phyloP scores from a whole-genome alignment of 2,329 filamentous ascomycete species.

The Aureobasidium lini region DNA sequence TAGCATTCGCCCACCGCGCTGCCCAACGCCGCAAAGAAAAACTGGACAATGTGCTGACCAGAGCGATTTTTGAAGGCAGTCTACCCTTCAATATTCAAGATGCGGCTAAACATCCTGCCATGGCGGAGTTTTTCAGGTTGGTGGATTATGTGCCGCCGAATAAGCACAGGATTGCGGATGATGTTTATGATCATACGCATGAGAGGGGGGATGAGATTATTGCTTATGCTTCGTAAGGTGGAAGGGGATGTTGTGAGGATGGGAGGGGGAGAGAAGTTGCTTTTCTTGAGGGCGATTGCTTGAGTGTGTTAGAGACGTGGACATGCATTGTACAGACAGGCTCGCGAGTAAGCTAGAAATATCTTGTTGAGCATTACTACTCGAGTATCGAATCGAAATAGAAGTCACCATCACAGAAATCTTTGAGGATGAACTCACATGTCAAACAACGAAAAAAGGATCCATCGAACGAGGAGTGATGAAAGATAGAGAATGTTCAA shows the following conservation, averaged over 20 bases:
- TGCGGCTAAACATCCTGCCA: neutral
- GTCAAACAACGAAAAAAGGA: no score
- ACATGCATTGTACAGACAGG: no score
- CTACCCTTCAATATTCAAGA: neutral
- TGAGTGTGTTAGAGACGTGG: no score
- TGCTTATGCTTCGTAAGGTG: neutral
- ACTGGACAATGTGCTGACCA: neutral
- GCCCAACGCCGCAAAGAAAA: neutral
- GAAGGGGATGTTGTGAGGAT: neutral
- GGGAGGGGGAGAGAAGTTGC: no score
- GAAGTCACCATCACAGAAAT: no score
- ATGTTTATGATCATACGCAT: slow-evolving; percentile 5
- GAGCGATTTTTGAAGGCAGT: slow-evolving; percentile 3
- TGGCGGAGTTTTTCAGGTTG: slow-evolving; percentile 6
- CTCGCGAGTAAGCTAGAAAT: no score
- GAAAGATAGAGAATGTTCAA: no score
- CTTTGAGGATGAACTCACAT: no score
- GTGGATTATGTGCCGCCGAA: slow-evolving; percentile 5
- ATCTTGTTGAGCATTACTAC: no score
- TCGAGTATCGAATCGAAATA: no score
- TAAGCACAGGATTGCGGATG: neutral
- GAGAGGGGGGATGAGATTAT: neutral
- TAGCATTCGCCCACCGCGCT: slow-evolving; percentile 1
- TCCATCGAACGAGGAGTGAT: no score
- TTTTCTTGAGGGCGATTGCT: no score